phyloP scores from a whole-genome alignment of 108 stramenopile genomes.

The Schizochytrium sp. region DNA sequence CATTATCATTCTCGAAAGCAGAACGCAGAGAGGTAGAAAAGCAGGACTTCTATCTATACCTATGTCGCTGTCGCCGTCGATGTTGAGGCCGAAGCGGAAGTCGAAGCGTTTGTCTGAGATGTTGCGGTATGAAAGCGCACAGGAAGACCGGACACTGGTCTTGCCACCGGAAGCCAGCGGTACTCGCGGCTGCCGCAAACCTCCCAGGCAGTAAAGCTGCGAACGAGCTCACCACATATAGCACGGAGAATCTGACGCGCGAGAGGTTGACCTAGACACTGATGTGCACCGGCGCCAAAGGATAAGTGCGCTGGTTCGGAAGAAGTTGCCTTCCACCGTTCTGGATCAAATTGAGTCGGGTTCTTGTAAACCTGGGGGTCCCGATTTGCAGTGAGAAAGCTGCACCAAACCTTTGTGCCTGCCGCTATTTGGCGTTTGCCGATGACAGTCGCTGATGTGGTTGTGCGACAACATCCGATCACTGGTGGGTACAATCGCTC shows the following conservation, averaged over 20 bases:
- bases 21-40: too few relatives aligned
- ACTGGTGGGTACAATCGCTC: neutral
- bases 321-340: neutral
- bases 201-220: neutral
- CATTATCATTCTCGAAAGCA: too few relatives aligned
- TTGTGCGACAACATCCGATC: neutral
- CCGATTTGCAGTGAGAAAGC: neutral
- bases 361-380: neutral
- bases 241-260: neutral
- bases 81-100: too few relatives aligned
- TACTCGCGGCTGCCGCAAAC: neutral
- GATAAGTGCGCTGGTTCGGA: neutral
- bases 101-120: too few relatives aligned
- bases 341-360: neutral
- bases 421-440: neutral
- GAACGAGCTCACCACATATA: neutral
- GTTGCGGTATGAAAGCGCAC: neutral
- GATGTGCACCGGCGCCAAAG: neutral
- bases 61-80: too few relatives aligned
- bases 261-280: neutral
- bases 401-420: neutral
- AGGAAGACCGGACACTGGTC: neutral
- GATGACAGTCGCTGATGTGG: neutral
- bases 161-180: neutral
- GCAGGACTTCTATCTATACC: too few relatives aligned